These are phyloP conservation scores for Claviceps quebecensis DNA, from an alignment of 2,329 filamentous ascomycete species.

Conservation along the genomic window DNA sequence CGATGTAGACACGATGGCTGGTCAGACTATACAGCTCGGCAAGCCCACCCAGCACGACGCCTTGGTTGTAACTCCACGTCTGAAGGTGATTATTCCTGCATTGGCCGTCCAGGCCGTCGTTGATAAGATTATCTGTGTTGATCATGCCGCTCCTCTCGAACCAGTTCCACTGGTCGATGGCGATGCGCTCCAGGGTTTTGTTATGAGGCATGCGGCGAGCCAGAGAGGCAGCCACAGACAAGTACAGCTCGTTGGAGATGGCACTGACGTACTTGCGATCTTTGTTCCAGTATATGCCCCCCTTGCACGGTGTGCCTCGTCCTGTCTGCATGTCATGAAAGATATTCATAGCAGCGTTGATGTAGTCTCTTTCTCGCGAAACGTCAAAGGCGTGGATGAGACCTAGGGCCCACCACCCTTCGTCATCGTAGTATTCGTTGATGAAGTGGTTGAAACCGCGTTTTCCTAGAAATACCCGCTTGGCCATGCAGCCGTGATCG, in stretches of 20 bases:
- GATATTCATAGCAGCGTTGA: slow-evolving; percentile 36
- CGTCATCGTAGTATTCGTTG: slow-evolving; percentile 44
- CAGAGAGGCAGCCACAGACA: slow-evolving; percentile 37
- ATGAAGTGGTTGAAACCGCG: slow-evolving; percentile 27
- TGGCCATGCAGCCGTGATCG: slow-evolving; percentile 16
- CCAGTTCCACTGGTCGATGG: slow-evolving; percentile 38
- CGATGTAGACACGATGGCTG: slow-evolving; percentile 25
- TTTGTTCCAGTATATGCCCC: slow-evolving; percentile 45
- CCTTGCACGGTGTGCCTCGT: slow-evolving; percentile 32
- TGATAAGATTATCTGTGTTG: slow-evolving; percentile 34
- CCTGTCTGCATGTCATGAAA: slow-evolving; percentile 43
- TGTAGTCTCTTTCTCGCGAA: slow-evolving; percentile 35
- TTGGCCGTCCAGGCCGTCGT: slow-evolving; percentile 34
- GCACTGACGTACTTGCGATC: slow-evolving; percentile 36
- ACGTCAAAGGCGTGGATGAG: slow-evolving; percentile 44
- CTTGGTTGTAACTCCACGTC: slow-evolving; percentile 45
- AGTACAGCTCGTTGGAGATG: slow-evolving; percentile 44
- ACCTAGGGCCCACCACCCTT: slow-evolving; percentile 50
- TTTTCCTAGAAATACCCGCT: slow-evolving; percentile 19
- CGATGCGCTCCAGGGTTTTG: slow-evolving; percentile 31
- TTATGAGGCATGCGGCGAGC: slow-evolving; percentile 32
- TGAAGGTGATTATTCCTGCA: slow-evolving; percentile 38
- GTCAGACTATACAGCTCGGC: slow-evolving; percentile 36
- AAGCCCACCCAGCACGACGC: slow-evolving; percentile 40
- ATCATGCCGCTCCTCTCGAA: slow-evolving; percentile 37